A percentile compares a stretch with the other conserved stretches of the same genome.
phyloP scores from a whole-genome alignment of 768 basidiomycete species.

The Suillus cothurnatus region DNA sequence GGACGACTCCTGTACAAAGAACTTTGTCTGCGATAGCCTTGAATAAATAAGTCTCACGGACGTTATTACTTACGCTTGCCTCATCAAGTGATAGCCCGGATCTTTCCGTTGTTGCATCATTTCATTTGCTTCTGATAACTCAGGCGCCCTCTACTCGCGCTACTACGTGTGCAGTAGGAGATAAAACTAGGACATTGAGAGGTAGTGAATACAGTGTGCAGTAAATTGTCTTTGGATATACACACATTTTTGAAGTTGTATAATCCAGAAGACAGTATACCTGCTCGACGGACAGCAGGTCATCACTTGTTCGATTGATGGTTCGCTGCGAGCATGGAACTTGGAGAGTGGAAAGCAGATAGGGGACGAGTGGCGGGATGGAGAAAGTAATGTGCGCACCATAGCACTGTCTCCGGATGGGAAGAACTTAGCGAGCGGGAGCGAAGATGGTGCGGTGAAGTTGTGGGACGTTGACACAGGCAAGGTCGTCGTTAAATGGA shows the following conservation, averaged over 20 bases:
- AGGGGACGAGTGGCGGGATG: background rate
- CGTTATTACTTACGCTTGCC: too few relatives aligned
- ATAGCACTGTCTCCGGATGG: background rate
- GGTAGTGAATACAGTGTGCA: too few relatives aligned
- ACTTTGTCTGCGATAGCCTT: too few relatives aligned
- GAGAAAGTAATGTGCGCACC: background rate
- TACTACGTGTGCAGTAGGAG: too few relatives aligned
- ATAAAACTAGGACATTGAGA: too few relatives aligned
- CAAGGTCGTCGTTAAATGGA: background rate
- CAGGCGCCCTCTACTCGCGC: too few relatives aligned
- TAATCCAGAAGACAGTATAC: too few relatives aligned
- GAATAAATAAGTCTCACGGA: too few relatives aligned
- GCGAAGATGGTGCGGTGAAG: background rate
- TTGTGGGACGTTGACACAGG: background rate
- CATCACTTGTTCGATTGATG: background rate
- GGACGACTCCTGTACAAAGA: background rate
- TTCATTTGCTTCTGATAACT: background rate
- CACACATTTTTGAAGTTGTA: too few relatives aligned
- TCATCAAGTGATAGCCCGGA: background rate
- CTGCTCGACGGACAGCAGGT: background rate
- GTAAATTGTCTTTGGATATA: too few relatives aligned
- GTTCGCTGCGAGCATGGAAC: background rate
- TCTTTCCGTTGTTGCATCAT: background rate
- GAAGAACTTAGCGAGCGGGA: background rate
- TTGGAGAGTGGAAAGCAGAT: background rate